Evolutionary conservation across 2,329 filamentous ascomycete species (phyloP).

Genomic region (Arachnomyces sp.): DNA sequence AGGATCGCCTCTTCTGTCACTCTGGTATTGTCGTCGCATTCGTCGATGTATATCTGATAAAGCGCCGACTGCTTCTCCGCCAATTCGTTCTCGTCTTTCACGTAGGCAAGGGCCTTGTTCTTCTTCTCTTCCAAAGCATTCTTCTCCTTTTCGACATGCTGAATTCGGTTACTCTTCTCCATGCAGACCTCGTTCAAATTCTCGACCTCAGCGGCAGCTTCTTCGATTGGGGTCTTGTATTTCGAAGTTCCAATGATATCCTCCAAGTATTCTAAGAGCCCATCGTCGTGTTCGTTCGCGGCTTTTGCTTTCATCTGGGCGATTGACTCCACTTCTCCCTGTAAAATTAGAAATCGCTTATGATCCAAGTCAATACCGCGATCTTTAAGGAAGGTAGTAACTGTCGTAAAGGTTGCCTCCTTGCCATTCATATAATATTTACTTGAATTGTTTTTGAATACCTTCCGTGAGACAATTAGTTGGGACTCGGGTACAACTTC

Average conservation of each 20-base stretch:
- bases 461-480: slow-evolving; percentile 79
- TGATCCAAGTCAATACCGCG: slow-evolving; percentile 93
- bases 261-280: slow-evolving; percentile 89
- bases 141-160: slow-evolving; percentile 97
- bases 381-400: slow-evolving; percentile 77
- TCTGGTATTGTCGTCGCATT: slow-evolving; percentile 78
- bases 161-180: slow-evolving; percentile 90
- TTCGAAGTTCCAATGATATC: slow-evolving; percentile 98
- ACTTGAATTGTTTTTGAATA: slow-evolving; percentile 96
- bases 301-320: slow-evolving; percentile 99
- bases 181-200: slow-evolving; percentile 86
- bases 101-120: slow-evolving; percentile 79
- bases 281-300: slow-evolving; percentile 88
- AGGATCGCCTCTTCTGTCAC: slow-evolving; percentile 83
- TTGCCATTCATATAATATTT: slow-evolving; percentile 95
- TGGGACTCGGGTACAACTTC: slow-evolving; percentile 75
- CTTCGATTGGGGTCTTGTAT: slow-evolving; percentile 95
- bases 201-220: slow-evolving; percentile 83
- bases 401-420: slow-evolving; percentile 82
- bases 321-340: slow-evolving; percentile 97
- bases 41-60: slow-evolving; percentile 83
- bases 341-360: slow-evolving; percentile 93
- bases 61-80: slow-evolving; percentile 80
- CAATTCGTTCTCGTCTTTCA: slow-evolving; percentile 89
- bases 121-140: slow-evolving; percentile 91